These are phyloP conservation scores for Globisporangium paroecandrum DNA, from an alignment of 352 stramenopile genomes.

Conservation along the genomic window DNA sequence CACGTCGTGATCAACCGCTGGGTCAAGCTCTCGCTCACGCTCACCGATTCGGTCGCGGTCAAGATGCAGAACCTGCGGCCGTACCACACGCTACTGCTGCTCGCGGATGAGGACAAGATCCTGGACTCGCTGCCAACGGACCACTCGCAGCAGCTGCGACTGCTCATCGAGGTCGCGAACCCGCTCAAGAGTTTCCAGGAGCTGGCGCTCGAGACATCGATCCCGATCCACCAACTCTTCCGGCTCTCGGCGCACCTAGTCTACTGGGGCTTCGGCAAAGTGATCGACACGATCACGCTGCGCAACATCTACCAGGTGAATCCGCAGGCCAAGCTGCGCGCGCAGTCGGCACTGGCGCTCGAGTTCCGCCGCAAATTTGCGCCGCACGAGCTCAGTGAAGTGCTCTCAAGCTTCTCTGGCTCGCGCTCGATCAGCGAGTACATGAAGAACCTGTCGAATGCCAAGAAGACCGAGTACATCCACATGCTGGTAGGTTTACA, in stretches of 20 bases:
- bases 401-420: slow-evolving; percentile 70
- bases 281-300: slow-evolving; percentile 82
- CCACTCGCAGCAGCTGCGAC: slow-evolving; percentile 69
- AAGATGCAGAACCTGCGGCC: slow-evolving; percentile 62
- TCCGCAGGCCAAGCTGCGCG: slow-evolving; percentile 46
- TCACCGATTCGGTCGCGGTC: slow-evolving; percentile 62
- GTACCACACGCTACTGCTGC: slow-evolving; percentile 81
- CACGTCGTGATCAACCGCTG: slow-evolving; percentile 85
- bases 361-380: slow-evolving; percentile 78
- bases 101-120: slow-evolving; percentile 64
- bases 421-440: slow-evolving; percentile 71
- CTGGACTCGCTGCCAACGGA: slow-evolving; percentile 64
- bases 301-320: slow-evolving; percentile 87
- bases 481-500: slow-evolving; percentile 60
- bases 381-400: slow-evolving; percentile 64
- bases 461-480: slow-evolving; percentile 83
- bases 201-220: slow-evolving; percentile 66
- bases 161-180: slow-evolving; percentile 71
- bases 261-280: slow-evolving; percentile 76
- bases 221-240: slow-evolving; percentile 82
- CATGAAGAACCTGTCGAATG: slow-evolving; percentile 63
- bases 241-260: slow-evolving; percentile 78
- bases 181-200: slow-evolving; percentile 86
- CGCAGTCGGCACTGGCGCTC: slow-evolving; percentile 45
- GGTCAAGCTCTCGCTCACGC: slow-evolving; percentile 83